Evolutionary conservation across 1,284 basidiomycete species (phyloP).

Genomic region (Tranzscheliella williamsii): DNA sequence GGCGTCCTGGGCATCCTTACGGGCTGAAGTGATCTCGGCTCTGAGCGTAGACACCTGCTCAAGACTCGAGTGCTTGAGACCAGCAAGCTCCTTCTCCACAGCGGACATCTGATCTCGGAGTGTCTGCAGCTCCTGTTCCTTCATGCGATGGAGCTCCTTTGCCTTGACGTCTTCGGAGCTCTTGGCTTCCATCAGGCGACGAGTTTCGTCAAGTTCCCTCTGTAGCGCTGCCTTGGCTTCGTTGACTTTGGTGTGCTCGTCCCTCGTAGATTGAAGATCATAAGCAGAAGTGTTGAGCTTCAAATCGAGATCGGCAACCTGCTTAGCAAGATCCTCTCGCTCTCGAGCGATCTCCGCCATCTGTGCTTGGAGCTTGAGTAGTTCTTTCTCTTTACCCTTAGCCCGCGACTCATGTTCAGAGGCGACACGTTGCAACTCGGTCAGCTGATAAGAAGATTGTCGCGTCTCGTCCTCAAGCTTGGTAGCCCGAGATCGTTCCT

Average conservation of each 20-base stretch:
- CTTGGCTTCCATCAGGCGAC: conserved; percentile 79
- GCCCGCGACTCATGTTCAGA: conserved; percentile 79
- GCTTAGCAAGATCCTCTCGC: conserved; percentile 62
- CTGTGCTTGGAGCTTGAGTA: conserved; percentile 69
- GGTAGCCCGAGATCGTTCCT: conserved; percentile 33
- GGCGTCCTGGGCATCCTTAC: conserved; percentile 26
- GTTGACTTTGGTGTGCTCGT: conserved; percentile 68
- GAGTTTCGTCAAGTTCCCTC: conserved; percentile 76
- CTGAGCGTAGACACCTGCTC: conserved; percentile 57
- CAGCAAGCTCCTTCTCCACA: conserved; percentile 53
- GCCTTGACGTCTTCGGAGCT: conserved; percentile 81
- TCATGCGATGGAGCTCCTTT: conserved; percentile 81
- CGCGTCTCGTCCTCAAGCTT: conserved; percentile 46
- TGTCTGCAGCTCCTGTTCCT: conserved; percentile 77
- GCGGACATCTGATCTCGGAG: conserved; percentile 71
- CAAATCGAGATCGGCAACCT: conserved; percentile 70
- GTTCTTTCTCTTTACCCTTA: conserved; percentile 76
- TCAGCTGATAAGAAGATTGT: conserved; percentile 74
- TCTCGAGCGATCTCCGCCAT: conserved; percentile 66
- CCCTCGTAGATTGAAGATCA: conserved; percentile 71
- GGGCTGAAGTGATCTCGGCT: conserved; percentile 62
- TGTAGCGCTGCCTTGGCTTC: conserved; percentile 71
- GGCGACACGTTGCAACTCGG: conserved; percentile 75
- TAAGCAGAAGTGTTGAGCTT: conserved; percentile 72
- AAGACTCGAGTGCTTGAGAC: conserved; percentile 53